Percentiles rank a stretch among this genome's conserved stretches.
Conservation (phyloP, 495 filamentous ascomycete species). For the Extremus antarcticus region DNA sequence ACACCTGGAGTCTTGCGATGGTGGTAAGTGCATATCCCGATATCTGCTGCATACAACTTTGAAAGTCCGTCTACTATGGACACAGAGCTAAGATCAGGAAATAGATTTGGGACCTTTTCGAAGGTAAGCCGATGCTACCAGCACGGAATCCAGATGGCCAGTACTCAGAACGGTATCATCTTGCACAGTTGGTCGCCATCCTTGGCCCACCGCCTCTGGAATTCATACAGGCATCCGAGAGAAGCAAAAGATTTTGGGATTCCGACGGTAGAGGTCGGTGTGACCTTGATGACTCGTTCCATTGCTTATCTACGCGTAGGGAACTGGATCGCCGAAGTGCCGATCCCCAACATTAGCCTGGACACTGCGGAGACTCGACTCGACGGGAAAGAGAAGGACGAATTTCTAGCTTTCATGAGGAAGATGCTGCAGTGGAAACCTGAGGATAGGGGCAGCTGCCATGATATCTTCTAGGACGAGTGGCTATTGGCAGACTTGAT, state of each 20-base stretch:
- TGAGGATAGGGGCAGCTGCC: conserved; percentile 12
- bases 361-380: conserved; percentile 20
- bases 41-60: not conserved
- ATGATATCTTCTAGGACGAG: conserved; percentile 11
- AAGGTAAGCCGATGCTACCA: conserved; percentile 18
- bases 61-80: not conserved
- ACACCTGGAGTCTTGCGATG: conserved; percentile 43
- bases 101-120: conserved; percentile 26
- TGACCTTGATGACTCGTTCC: not conserved
- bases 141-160: conserved; percentile 9
- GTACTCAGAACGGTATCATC: conserved; percentile 20
- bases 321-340: conserved; percentile 16
- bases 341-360: conserved; percentile 14
- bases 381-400: conserved; percentile 17
- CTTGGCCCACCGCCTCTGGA: conserved; percentile 26
- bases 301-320: not conserved
- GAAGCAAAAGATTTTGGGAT: conserved; percentile 3
- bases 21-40: conserved; percentile 29
- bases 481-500: conserved; percentile 10
- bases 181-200: conserved; percentile 29
- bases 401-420: conserved; percentile 21
- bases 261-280: not conserved
- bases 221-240: conserved; percentile 16
- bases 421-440: conserved; percentile 22
- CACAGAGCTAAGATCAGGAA: too few relatives aligned